Evolutionary conservation across 441 rosid genomes (phyloP).

Genomic region (Brassica balearica): DNA sequence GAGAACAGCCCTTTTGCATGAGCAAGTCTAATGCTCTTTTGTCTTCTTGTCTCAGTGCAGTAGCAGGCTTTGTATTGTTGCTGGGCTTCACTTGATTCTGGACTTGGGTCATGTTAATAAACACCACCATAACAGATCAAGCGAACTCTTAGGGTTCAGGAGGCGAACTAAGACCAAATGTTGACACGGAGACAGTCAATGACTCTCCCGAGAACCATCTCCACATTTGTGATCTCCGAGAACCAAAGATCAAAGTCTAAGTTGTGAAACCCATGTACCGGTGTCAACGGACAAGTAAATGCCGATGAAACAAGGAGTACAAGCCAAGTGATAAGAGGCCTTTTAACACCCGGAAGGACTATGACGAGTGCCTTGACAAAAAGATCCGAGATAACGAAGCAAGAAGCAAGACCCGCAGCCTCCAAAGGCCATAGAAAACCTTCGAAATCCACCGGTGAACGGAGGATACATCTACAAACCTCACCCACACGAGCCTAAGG

Average conservation of each 20-base stretch:
- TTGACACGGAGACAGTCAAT: not conserved
- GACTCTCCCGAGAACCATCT: not conserved
- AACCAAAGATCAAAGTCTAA: not conserved
- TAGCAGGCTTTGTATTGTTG: too few relatives aligned
- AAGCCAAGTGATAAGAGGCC: not conserved
- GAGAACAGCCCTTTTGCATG: too few relatives aligned
- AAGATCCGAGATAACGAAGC: not conserved
- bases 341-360: not conserved
- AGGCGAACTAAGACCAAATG: not conserved
- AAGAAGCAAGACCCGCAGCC: not conserved
- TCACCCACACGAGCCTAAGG: not conserved
- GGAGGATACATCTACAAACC: not conserved
- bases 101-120: too few relatives aligned
- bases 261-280: not conserved
- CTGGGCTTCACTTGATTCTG: too few relatives aligned
- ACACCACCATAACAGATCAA: not conserved
- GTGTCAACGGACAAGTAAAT: not conserved
- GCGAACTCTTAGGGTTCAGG: not conserved
- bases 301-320: not conserved
- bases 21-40: too few relatives aligned
- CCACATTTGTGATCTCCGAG: not conserved
- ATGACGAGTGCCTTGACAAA: not conserved
- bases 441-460: not conserved
- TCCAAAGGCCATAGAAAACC: not conserved
- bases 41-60: too few relatives aligned